Base-by-base conservation (phyloP, 495 filamentous ascomycete genomes). In the Aspergillus avenaceus region DNA sequence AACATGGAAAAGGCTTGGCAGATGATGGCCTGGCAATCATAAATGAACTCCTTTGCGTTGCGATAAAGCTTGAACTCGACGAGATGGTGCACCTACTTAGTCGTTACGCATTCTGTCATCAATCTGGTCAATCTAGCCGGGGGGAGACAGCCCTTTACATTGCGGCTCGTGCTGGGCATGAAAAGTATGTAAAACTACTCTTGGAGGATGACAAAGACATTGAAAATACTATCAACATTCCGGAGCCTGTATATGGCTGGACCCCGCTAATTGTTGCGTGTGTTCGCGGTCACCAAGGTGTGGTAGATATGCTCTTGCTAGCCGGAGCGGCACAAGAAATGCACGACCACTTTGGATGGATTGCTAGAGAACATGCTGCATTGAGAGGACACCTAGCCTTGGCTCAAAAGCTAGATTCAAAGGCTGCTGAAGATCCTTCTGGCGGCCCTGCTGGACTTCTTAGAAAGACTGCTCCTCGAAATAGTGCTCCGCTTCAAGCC, bases 241-340 rank as follows among this genome's bases (percentile, higher is more conserved):
- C 78, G 0, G 87, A 93, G 59, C 83, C 81, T 34, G 79, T 76
- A 0, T 88, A 85, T 54, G 82, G 79, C 12, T 91, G 88, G 87
- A 90, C 86, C 5, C 85, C 88, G 8, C 69, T 93, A 2, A 86
- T 89, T 51, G 76, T 90, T 51, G 86, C 88, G 13, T 81, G 83
- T 42, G 84, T 90, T 1, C 85, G 91, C 42, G 88, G 87, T 0
- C 79, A 87, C 59, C 58, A 82, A 12, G 55, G 73, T 0, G 73
- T 87, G 27, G 83, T 49, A 3, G 37, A 48, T 18, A 23, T 52
- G 12, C 75, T 93, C 13, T 69, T 90, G 25, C 69, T 78, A 21
- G 79, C 80, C 18, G 86, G 86, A 0, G 81, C 84, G 1, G 77
- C 86, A 40, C 51, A 52, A 13, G 43, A 50, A 12, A 11, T 49